Evolutionary conservation across 345 rosid species (phyloP).

Genomic region (Euphorbia tirucalli): DNA sequence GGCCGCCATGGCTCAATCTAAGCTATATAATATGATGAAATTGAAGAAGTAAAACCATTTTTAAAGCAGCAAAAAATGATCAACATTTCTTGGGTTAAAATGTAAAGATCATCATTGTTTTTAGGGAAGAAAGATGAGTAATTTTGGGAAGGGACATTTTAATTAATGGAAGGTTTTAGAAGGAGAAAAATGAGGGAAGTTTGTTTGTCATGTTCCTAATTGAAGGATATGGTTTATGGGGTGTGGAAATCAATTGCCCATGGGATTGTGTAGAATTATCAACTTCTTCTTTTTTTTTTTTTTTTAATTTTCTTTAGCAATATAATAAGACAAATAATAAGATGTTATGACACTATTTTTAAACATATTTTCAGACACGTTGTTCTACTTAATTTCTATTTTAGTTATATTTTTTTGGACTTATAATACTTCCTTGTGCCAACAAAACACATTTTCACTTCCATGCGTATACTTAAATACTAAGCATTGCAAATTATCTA

Average conservation of each 20-base stretch:
- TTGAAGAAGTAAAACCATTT: background rate
- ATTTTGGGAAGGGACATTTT: background rate
- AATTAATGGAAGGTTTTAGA: background rate
- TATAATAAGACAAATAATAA: too few species aligned
- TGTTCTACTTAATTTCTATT: too few species aligned
- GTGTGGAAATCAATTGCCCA: background rate
- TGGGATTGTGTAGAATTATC: background rate
- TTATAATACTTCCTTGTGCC: too few species aligned
- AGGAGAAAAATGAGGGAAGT: slow-evolving; percentile 10
- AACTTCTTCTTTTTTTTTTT: background rate
- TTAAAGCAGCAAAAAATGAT: background rate
- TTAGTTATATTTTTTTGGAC: too few species aligned
- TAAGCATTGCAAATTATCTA: too few species aligned
- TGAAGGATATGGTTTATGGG: slow-evolving; percentile 6
- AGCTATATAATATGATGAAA: background rate
- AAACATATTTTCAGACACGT: too few species aligned
- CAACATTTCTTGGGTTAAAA: background rate
- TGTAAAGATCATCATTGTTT: background rate
- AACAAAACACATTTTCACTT: too few species aligned
- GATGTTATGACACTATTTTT: background rate
- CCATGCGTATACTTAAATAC: too few species aligned
- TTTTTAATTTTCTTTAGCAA: too few species aligned
- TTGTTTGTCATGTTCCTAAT: background rate
- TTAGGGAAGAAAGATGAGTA: background rate
- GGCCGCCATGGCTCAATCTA: background rate